Percentiles rank a stretch among this genome's conserved stretches.
phyloP scores from a whole-genome alignment of 495 filamentous ascomycete species.

The Neurospora sp. region DNA sequence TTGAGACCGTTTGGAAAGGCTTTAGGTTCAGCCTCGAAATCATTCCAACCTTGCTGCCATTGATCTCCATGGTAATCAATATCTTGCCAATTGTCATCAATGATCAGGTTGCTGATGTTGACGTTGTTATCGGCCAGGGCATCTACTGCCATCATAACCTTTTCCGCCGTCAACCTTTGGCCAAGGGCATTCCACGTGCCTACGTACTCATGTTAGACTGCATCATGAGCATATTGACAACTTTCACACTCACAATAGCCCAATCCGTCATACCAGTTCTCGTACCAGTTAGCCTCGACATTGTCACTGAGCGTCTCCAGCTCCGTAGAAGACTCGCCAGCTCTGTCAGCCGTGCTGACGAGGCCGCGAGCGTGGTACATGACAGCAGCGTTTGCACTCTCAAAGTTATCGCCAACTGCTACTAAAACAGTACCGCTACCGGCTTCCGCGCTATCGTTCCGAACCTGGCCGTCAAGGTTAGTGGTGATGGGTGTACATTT shows the following conservation, averaged over 20 bases:
- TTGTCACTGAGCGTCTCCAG: constrained; percentile 33
- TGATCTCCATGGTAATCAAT: constrained; percentile 44
- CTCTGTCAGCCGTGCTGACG: constrained; percentile 26
- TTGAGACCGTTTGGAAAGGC: constrained; percentile 76
- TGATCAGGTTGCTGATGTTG: constrained; percentile 71
- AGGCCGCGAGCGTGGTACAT: constrained; percentile 79
- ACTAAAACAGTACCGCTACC: constrained; percentile 56
- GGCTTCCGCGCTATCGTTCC: constrained; percentile 51
- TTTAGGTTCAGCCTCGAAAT: constrained; percentile 74
- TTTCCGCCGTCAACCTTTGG: constrained; percentile 68
- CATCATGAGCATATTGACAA: not conserved
- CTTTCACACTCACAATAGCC: constrained; percentile 45
- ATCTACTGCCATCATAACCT: constrained; percentile 65
- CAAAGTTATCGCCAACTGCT: constrained; percentile 64
- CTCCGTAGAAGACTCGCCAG: constrained; percentile 23
- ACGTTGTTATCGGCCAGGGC: constrained; percentile 61
- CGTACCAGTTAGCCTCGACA: constrained; percentile 50
- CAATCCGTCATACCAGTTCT: constrained; percentile 82
- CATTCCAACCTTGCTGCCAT: constrained; percentile 46
- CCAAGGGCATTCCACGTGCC: constrained; percentile 93
- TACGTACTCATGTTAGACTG: constrained; percentile 9
- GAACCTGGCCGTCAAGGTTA: constrained; percentile 21
- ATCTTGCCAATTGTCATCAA: constrained; percentile 95
- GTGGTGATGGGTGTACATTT: not conserved
- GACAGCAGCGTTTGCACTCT: constrained; percentile 65